phyloP scores from a whole-genome alignment of 345 rosid genomes.

The Luvunga scandens region DNA sequence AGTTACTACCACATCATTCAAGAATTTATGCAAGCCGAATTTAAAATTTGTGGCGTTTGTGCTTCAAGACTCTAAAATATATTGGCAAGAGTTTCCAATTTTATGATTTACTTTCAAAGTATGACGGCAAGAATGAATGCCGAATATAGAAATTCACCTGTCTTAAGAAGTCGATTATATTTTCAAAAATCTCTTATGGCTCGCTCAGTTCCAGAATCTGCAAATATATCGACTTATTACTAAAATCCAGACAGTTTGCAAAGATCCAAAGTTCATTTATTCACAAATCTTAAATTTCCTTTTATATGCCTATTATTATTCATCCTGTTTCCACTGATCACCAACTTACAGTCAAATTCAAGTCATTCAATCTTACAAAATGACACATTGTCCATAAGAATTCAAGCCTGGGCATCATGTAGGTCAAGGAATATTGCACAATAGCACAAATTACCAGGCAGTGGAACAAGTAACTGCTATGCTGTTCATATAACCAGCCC shows the following conservation, averaged over 20 bases:
- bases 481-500: not conserved
- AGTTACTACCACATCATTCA: no score
- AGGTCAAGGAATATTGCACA: not conserved
- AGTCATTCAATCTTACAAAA: not conserved
- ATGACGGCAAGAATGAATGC: not conserved
- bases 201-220: not conserved
- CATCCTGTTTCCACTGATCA: not conserved
- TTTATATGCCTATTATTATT: not conserved
- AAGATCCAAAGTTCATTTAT: not conserved
- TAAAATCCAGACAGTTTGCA: not conserved
- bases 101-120: not conserved
- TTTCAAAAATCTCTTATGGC: not conserved
- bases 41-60: no score
- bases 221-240: not conserved
- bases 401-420: not conserved
- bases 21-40: no score
- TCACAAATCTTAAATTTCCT: not conserved
- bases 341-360: not conserved
- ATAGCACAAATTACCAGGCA: not conserved
- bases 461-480: not conserved
- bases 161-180: not conserved
- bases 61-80: no score
- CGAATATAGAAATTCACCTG: not conserved
- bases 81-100: no score
- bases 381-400: not conserved